Evolutionary conservation across 306 rosid genomes (phyloP).

Genomic region (Prunus persica): DNA sequence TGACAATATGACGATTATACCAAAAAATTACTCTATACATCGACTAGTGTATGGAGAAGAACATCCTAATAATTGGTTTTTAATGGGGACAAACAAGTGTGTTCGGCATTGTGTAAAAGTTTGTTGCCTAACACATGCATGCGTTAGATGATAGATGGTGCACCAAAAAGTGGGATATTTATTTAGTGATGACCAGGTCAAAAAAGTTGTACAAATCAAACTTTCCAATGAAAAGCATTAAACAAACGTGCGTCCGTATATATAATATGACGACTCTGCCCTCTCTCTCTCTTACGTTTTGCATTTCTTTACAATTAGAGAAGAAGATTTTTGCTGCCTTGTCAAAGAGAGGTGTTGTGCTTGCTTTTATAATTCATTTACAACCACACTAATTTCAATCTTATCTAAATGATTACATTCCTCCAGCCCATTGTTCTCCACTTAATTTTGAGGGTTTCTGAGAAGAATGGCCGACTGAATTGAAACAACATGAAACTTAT

Average conservation of each 20-base stretch:
- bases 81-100: constrained; percentile 1
- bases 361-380: background rate
- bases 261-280: background rate
- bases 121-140: background rate
- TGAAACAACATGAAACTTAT: constrained; percentile 7
- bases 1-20: too few species aligned
- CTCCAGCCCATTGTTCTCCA: too few species aligned
- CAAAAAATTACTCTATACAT: too few species aligned
- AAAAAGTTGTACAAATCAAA: background rate
- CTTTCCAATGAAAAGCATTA: background rate
- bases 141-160: background rate
- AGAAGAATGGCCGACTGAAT: background rate
- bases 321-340: background rate
- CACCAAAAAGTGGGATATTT: background rate
- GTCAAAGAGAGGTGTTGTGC: too few species aligned
- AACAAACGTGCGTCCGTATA: background rate
- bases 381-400: background rate
- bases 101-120: background rate
- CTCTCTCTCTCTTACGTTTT: background rate
- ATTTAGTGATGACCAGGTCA: background rate
- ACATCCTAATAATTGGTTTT: background rate
- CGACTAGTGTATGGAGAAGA: too few species aligned
- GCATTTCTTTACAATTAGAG: background rate
- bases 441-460: too few species aligned
- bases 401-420: background rate